Base-by-base conservation (phyloP, 352 stramenopile genomes). In the Phytophthora parvispora region DNA sequence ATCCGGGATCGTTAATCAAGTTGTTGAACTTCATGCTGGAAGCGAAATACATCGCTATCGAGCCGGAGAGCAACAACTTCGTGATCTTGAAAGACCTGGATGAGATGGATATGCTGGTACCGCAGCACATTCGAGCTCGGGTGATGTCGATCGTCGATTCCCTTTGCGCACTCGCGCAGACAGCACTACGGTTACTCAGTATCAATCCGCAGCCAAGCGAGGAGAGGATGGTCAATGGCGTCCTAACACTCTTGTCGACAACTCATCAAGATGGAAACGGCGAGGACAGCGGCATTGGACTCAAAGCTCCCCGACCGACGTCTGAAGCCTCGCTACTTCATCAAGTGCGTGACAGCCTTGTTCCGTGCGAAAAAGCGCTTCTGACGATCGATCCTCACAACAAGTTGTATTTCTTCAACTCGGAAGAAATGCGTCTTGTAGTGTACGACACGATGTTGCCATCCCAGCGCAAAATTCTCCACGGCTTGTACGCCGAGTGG, bases 71-170 rank as follows among this genome's bases (percentile, higher is more conserved):
- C 20, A 84, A 83, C 27, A 84, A 77, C 50, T 81, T 92, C n/a
- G 65, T 78, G 22, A 91, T 94, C 38, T 60, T 92, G 1, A 85
- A 84, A 36, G 83, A 94, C 47, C 66, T 94, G 29, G 84, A 93
- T 51, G 84, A 94, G 32, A 71, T 94, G 57, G 84, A 94, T 60
- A 91, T 89, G 60, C 65, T 92, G 29, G 79, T 94, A 0, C 86
- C 86, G 1, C 81, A 93, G 56, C 84, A 94, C 51, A 92, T 86
- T 3, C 80, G 86, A 22, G 84, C 84, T 5, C 81, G 86, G 0
- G 86, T 94, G 12, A 90, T 93, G 86, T 83, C 79, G 2, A 90
- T 87, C 43, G 67, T 92, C 2, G 83, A 91, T 47, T 68, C 60
- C 0, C 72, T 94, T 0, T 75, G 90, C 20, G 65, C 73, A 0